A percentile compares a stretch with the other conserved stretches of the same genome.
Conservation (phyloP, 495 filamentous ascomycete genomes). For the Ramalina intermedia region DNA sequence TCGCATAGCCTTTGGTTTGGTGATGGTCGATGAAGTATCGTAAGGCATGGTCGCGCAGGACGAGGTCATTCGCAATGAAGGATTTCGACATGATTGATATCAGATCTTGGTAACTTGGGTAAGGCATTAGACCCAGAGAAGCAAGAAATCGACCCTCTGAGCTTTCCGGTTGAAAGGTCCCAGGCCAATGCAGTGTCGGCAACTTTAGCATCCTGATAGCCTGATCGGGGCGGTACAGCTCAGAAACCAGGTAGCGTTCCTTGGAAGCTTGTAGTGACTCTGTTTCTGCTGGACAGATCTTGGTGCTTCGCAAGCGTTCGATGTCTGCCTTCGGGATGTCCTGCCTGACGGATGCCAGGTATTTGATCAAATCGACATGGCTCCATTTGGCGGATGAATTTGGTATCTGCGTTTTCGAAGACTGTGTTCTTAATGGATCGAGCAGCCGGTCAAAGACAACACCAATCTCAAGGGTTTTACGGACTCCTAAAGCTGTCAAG, state of each 20-base stretch:
- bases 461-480: conserved; percentile 76
- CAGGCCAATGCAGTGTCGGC: conserved; percentile 76
- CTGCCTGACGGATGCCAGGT: conserved; percentile 73
- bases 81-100: conserved; percentile 59
- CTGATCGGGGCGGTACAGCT: conserved; percentile 75
- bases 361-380: conserved; percentile 87
- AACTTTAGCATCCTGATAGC: conserved; percentile 51
- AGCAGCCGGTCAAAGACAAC: conserved; percentile 85
- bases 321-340: conserved; percentile 84
- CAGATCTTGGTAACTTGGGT: conserved; percentile 54
- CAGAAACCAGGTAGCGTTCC: conserved; percentile 60
- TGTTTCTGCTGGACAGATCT: conserved; percentile 70
- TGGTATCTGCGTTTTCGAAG: conserved; percentile 6
- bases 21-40: conserved; percentile 73
- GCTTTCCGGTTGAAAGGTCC: conserved; percentile 43
- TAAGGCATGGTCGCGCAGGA: conserved; percentile 49
- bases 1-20: conserved; percentile 56
- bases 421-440: conserved; percentile 25
- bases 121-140: conserved; percentile 52
- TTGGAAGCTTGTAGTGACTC: conserved; percentile 26
- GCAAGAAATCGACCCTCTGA: conserved; percentile 59
- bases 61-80: conserved; percentile 35
- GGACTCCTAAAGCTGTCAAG: conserved; percentile 59
- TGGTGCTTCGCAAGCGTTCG: conserved; percentile 56
- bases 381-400: conserved; percentile 49